Evolutionary conservation across 108 stramenopile species (phyloP).

Genomic region (Conticribra guillardii): DNA sequence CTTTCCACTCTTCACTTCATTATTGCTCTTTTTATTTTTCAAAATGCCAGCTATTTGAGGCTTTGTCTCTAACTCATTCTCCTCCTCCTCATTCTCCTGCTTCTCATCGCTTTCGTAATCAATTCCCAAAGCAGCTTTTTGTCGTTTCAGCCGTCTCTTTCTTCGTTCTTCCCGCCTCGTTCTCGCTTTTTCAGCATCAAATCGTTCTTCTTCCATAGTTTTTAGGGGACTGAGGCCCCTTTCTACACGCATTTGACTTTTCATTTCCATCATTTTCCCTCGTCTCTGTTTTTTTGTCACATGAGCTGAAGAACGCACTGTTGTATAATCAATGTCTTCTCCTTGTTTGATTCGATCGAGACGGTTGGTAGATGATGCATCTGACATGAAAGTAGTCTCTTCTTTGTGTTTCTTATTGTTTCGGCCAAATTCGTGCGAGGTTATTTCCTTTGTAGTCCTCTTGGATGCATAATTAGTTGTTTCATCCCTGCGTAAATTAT

Average conservation of each 20-base stretch:
- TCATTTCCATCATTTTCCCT: conserved; percentile 45
- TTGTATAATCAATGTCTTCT: conserved; percentile 13
- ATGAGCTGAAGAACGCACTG: background rate
- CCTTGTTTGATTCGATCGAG: conserved; percentile 50
- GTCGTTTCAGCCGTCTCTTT: conserved; percentile 19
- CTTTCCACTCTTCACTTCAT: conserved; percentile 1
- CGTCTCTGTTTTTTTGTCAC: conserved; percentile 13
- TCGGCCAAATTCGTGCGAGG: background rate
- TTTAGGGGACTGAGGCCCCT: conserved; percentile 40
- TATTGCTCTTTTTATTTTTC: conserved; percentile 4
- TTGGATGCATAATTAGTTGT: background rate
- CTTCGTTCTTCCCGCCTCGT: conserved; percentile 35
- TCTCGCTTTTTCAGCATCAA: conserved; percentile 45
- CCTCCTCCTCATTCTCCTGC: conserved; percentile 9
- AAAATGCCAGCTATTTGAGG: conserved; percentile 2
- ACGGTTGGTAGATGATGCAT: conserved; percentile 23
- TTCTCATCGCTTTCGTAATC: conserved; percentile 1
- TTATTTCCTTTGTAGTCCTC: background rate
- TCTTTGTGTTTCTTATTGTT: background rate
- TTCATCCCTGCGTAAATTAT: background rate
- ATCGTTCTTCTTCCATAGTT: conserved; percentile 45
- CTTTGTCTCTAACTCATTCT: background rate
- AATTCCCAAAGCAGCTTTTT: conserved; percentile 19
- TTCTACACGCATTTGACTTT: conserved; percentile 37
- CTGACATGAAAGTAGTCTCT: background rate